Conservation (phyloP, 352 stramenopile genomes). For the Elongisporangium prolatum region DNA sequence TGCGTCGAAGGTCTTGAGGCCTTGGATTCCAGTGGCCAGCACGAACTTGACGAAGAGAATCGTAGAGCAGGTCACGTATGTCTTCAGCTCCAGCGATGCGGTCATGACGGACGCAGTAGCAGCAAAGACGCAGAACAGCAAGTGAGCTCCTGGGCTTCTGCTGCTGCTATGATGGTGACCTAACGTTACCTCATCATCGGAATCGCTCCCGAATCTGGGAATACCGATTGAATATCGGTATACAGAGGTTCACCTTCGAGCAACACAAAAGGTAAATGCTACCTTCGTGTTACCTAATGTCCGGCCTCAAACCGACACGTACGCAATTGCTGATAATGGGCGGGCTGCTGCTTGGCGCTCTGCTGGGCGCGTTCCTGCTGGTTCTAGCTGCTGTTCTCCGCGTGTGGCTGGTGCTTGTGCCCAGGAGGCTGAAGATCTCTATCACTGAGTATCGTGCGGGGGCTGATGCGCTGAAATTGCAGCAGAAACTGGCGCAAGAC, state of each 20-base stretch:
- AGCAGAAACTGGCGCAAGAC: constrained; percentile 8
- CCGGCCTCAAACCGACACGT: background rate
- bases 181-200: too few species aligned
- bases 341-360: constrained; percentile 7
- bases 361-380: constrained; percentile 13
- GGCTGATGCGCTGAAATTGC: constrained; percentile 6
- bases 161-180: too few species aligned
- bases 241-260: background rate
- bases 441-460: constrained; percentile 11
- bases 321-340: background rate
- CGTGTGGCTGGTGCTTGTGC: constrained; percentile 23
- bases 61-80: constrained; percentile 41
- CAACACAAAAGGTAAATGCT: background rate
- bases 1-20: constrained; percentile 39
- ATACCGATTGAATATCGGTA: background rate
- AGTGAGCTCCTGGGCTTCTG: background rate
- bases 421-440: constrained; percentile 15
- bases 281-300: background rate
- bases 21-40: constrained; percentile 36
- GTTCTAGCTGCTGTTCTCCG: constrained; percentile 16
- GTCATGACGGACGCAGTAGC: constrained; percentile 11
- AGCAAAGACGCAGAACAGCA: background rate
- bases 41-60: constrained; percentile 73
- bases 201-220: too few species aligned
- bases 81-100: constrained; percentile 33